Base-by-base conservation (phyloP, 2,329 filamentous ascomycete genomes). In the Penicillium corylophilum region DNA sequence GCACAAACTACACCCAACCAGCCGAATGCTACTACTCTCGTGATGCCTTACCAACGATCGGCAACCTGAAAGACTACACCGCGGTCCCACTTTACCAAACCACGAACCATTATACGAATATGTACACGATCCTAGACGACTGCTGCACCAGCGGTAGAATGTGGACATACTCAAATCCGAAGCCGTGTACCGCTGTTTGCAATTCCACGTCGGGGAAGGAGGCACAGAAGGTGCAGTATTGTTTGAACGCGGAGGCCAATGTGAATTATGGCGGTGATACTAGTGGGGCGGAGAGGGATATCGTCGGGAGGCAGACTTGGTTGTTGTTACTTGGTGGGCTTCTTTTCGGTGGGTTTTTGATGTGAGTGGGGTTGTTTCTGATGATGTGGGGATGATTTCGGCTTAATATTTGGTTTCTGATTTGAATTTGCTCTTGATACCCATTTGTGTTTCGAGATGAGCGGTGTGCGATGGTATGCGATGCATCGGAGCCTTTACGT, bases 31-130 rank as follows among this genome's bases (percentile, higher is more conserved):
- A 49, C 6, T 39, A 52, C 35, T 26, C 46, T 7, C 43, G 55
- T 44, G 46, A 60, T 22, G n/a, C 46, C 3, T 29, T 58, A 13
- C 43, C 57, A 5, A 39, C 50, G 4, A 22, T 53, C 5, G 38
- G 43, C 3, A n/a, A n/a, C 33, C 18, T 48, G 15, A 36, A 55
- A 35, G 54, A 33, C 35, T 54, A 54, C 28, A 56, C 55, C 18
- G 45, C 51, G n/a, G 58, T 59, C 38, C 56, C 58, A 5, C 36
- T 61, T 15, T 61, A 57, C 44, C 58, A 61, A 22, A 28, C 38
- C 7, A 23, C 41, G 5, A 40, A 49, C 4, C 38, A 26, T 2
- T 12, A 51, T 38, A 41, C 15, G 2, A 39, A 59, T 22, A 52
- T 59, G 52, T 20, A 16, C 8, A 43, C 36, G 2, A 22, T 55